phyloP scores from a whole-genome alignment of 768 basidiomycete species.

The Lactarius sp. region DNA sequence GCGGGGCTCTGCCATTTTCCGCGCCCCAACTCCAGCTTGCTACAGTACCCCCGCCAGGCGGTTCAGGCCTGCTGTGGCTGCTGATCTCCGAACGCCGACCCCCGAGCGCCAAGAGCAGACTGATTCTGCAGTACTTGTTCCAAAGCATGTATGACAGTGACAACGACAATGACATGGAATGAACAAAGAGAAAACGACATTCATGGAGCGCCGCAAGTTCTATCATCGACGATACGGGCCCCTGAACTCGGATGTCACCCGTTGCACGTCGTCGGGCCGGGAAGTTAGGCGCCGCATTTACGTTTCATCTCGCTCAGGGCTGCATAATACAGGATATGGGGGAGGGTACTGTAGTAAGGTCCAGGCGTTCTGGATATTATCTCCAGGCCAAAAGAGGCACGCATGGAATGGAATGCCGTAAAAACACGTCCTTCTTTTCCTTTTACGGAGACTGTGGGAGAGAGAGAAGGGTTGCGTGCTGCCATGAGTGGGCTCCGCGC shows the following conservation, averaged over 20 bases:
- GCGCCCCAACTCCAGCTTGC: too few species aligned
- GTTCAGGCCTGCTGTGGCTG: too few species aligned
- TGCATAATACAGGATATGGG: neutral
- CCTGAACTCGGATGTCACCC: neutral
- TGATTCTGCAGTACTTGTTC: neutral
- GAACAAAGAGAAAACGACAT: neutral
- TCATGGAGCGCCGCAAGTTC: neutral
- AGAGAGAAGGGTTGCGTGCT: neutral
- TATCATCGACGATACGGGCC: constrained; percentile 1
- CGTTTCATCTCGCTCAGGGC: neutral
- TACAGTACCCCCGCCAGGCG: too few species aligned
- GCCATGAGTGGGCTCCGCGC: neutral
- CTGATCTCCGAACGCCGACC: neutral
- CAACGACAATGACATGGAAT: neutral
- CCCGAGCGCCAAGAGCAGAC: neutral
- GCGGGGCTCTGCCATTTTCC: too few species aligned
- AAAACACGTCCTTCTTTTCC: neutral
- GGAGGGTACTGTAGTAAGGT: neutral
- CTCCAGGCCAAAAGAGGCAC: neutral
- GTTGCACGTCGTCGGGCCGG: neutral
- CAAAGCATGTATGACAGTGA: neutral
- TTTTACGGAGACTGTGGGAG: neutral
- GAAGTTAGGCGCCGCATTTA: constrained; percentile 1
- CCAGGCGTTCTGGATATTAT: neutral
- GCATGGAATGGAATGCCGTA: neutral